phyloP scores from a whole-genome alignment of 2,329 filamentous ascomycete species.

The Fusarium mangiferae region DNA sequence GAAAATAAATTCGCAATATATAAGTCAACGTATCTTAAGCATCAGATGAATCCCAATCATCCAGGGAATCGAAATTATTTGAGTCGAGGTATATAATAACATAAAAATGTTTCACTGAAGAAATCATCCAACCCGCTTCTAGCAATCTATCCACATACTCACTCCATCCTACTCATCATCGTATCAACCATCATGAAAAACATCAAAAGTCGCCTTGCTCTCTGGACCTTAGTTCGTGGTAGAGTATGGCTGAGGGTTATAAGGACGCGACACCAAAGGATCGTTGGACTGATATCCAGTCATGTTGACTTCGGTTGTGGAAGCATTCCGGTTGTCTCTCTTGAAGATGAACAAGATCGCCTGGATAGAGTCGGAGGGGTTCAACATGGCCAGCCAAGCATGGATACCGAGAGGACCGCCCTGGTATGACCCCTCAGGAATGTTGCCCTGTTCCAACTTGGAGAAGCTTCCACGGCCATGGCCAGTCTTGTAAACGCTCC shows the following conservation, averaged over 20 bases:
- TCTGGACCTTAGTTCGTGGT: not conserved
- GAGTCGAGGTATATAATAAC: not conserved
- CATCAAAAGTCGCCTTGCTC: not conserved
- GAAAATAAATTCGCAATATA: too few relatives aligned
- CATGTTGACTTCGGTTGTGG: slow-evolving; percentile 5
- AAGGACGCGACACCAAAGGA: not conserved
- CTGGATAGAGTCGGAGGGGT: slow-evolving; percentile 25
- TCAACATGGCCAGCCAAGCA: slow-evolving; percentile 33
- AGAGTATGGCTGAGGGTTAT: not conserved
- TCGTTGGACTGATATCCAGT: slow-evolving; percentile 9
- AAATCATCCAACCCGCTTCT: not conserved
- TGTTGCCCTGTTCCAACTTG: slow-evolving; percentile 2
- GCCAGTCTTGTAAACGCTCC: slow-evolving; percentile 25
- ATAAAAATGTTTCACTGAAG: not conserved
- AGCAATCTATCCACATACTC: not conserved
- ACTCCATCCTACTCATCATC: not conserved
- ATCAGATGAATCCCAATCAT: too few relatives aligned
- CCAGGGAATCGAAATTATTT: too few relatives aligned
- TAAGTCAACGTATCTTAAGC: too few relatives aligned
- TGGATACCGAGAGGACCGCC: slow-evolving; percentile 25
- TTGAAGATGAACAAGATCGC: slow-evolving; percentile 26
- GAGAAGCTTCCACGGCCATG: slow-evolving; percentile 13
- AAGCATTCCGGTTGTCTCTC: not conserved
- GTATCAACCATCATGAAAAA: not conserved
- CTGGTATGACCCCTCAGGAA: slow-evolving; percentile 13